Evolutionary conservation across 2,329 filamentous ascomycete genomes (phyloP), one percentile per base, ranked within the genome.

Genomic region (Plectosphaerella plurivora): DNA sequence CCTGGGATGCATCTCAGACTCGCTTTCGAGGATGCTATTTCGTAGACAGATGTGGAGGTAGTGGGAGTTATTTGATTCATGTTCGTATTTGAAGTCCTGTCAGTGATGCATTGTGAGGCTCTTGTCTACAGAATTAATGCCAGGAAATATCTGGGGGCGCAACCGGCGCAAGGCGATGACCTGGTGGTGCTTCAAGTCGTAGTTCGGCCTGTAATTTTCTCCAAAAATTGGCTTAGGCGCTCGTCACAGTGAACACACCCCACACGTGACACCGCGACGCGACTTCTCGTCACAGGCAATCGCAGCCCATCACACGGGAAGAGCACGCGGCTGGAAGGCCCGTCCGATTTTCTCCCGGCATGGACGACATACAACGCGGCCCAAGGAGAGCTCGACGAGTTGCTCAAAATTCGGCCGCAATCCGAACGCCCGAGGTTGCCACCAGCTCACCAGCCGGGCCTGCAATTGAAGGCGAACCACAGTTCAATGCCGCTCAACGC

Each of bases 1-100:
- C 28, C 28, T 12, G 28, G 28, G 28, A 33, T 55, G 54, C 52
- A 54, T 47, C 41, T 37, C 51, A 39, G 52, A 45, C 18, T 22
- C 28, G n/a, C n/a, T 16, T 37, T n/a, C 25, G 33, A 25, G 47
- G 28, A 33, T 33, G 11, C 28, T 33, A 33, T 24, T 15, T 18
- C 10, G 28, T 33, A 33, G 28, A 33, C 28, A 33, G 28, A 33
- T 33, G 28, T 33, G 8, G 28, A 33, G 28, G 28, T 33, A 33
- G 28, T 33, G 7, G 22, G 12, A 22, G 15, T 45, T 36, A 50
- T 37, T 50, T 15, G 28, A n/a, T 20, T 47, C 6, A 10, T 11
- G 5, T 47, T 24, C 14, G 15, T 7, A 33, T 33, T 12, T 33
- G 28, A 33, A 33, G 11, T 47, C 45, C 18, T 18, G 18, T 14